Evolutionary conservation across 179 eudicot species (phyloP).

Genomic region (Beta corolliflora): DNA sequence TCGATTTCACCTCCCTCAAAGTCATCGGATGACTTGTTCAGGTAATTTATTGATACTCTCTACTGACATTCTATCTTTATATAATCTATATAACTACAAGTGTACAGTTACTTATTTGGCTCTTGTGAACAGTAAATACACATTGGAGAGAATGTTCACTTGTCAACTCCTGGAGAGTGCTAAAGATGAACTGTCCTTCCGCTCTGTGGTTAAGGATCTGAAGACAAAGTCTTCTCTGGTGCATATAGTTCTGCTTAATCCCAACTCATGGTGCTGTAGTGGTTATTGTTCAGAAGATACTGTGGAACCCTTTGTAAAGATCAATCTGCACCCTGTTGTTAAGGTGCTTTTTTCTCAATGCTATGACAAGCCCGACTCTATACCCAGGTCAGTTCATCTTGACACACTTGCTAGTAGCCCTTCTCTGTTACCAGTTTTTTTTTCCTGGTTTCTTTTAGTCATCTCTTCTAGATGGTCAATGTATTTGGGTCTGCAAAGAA

Average conservation of each 20-base stretch:
- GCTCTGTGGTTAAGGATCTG: constrained; percentile 73
- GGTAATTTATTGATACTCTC: constrained; percentile 38
- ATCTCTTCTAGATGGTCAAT: neutral
- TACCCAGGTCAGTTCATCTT: constrained; percentile 48
- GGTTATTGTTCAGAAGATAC: constrained; percentile 53
- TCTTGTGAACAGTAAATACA: constrained; percentile 57
- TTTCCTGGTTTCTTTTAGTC: neutral
- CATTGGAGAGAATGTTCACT: constrained; percentile 86
- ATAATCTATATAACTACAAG: neutral
- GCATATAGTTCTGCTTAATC: constrained; percentile 79
- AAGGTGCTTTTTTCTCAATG: constrained; percentile 67
- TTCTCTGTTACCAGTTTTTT: neutral
- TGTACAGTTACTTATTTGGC: neutral
- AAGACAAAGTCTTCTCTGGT: constrained; percentile 52
- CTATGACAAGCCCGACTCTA: constrained; percentile 32
- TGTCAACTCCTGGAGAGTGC: constrained; percentile 77
- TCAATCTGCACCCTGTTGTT: constrained; percentile 60
- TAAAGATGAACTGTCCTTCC: constrained; percentile 81
- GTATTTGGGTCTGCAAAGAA: too few relatives aligned
- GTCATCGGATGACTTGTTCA: constrained; percentile 52
- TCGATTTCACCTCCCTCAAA: constrained; percentile 57
- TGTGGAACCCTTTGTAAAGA: constrained; percentile 41
- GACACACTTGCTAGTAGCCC: neutral
- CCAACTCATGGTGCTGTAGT: constrained; percentile 65
- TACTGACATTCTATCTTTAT: neutral